Percentiles rank a stretch among this genome's conserved stretches.
phyloP scores from a whole-genome alignment of 192 early-diverging fungal genomes.

The Coemansia sp. region DNA sequence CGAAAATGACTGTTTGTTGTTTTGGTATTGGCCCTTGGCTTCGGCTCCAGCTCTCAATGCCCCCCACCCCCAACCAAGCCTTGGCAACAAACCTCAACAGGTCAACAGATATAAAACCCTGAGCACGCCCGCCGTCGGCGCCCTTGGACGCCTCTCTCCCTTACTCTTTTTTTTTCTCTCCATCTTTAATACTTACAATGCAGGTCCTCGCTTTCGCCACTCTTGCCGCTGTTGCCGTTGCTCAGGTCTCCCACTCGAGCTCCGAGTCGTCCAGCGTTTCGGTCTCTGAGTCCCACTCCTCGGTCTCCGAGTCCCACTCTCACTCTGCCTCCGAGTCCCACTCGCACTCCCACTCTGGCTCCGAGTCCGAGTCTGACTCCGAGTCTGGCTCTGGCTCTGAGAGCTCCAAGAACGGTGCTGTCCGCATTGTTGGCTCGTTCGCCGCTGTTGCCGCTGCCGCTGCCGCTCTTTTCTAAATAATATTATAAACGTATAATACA shows the following conservation, averaged over 20 bases:
- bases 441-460: slow-evolving; percentile 38
- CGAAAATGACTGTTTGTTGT: background rate
- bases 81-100: no score
- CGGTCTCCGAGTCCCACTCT: background rate
- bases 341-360: background rate
- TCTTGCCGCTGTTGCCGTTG: slow-evolving; percentile 35
- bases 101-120: background rate
- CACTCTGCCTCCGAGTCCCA: background rate
- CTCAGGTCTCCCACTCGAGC: slow-evolving; percentile 11
- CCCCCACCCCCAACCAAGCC: background rate
- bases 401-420: slow-evolving; percentile 28
- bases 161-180: background rate
- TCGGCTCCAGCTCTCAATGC: background rate
- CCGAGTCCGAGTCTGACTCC: slow-evolving; percentile 2
- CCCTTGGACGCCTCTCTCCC: background rate
- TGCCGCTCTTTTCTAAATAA: slow-evolving; percentile 44
- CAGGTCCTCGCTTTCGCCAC: slow-evolving; percentile 33
- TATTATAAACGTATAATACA: slow-evolving; percentile 5
- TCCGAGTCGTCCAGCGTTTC: no score
- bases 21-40: background rate
- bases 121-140: background rate
- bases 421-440: slow-evolving; percentile 28
- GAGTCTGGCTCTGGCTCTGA: background rate
- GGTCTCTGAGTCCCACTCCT: background rate
- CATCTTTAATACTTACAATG: slow-evolving; percentile 25